These are phyloP conservation scores for Rhodotorula toruloides DNA, from an alignment of 768 basidiomycete genomes.

Conservation along the genomic window DNA sequence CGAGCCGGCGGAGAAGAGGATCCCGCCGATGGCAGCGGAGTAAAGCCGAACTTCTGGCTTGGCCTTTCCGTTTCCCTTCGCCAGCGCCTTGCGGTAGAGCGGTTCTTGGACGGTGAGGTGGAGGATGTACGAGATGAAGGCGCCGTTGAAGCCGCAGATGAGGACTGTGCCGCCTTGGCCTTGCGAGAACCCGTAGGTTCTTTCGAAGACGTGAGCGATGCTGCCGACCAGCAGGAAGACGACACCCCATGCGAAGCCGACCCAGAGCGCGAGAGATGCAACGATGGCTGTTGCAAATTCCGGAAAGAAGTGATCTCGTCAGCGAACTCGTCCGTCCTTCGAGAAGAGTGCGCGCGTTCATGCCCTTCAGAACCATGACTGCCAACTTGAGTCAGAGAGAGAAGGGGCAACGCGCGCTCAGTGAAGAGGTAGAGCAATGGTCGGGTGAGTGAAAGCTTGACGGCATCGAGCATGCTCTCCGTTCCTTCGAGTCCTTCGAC, in stretches of 20 bases:
- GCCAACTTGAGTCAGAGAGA: neutral
- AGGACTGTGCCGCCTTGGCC: constrained; percentile 34
- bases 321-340: no score
- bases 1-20: constrained; percentile 28
- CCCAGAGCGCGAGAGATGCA: constrained; percentile 15
- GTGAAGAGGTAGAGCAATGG: constrained; percentile 33
- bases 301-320: no score
- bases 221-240: constrained; percentile 30
- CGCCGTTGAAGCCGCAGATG: constrained; percentile 41
- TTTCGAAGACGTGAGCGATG: constrained; percentile 31
- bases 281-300: no score
- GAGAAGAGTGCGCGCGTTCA: no score
- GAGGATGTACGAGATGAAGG: constrained; percentile 18
- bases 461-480: constrained; percentile 16
- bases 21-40: constrained; percentile 23
- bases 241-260: constrained; percentile 1
- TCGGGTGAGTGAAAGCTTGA: constrained; percentile 18
- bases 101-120: constrained; percentile 31
- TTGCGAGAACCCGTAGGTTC: constrained; percentile 26
- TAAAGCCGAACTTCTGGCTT: constrained; percentile 40
- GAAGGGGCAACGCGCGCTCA: constrained; percentile 9
- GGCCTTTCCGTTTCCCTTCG: constrained; percentile 34
- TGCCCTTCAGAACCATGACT: constrained; percentile 27
- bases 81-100: constrained; percentile 22
- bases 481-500: constrained; percentile 27